Evolutionary conservation across 768 basidiomycete species (phyloP).

Genomic region (Leccinellum rugosiceps): DNA sequence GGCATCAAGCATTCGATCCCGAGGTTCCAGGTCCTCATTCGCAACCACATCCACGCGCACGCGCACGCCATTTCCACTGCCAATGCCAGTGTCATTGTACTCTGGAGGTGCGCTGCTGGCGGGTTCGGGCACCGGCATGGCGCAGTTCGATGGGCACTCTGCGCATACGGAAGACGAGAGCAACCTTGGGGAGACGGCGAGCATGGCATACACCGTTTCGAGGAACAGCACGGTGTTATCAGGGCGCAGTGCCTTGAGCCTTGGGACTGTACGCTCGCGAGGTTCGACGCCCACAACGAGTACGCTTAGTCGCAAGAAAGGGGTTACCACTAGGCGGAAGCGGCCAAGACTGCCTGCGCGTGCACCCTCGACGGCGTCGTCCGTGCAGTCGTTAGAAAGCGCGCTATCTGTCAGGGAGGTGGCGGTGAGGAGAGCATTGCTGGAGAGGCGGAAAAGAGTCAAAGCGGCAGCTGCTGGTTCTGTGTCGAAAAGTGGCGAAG

Average conservation of each 20-base stretch:
- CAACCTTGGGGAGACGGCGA: neutral
- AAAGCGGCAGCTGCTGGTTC: slow-evolving; percentile 9
- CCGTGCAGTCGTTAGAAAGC: slow-evolving; percentile 23
- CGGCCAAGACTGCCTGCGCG: slow-evolving; percentile 20
- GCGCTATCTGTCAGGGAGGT: slow-evolving; percentile 20
- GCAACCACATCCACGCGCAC: neutral
- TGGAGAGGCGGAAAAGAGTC: slow-evolving; percentile 25
- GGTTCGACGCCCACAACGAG: slow-evolving; percentile 12
- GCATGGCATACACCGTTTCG: slow-evolving; percentile 4
- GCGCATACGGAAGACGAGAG: neutral
- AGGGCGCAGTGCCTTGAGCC: neutral
- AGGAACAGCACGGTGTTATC: slow-evolving; percentile 12
- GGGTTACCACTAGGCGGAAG: slow-evolving; percentile 14
- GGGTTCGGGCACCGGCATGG: neutral
- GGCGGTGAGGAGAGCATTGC: slow-evolving; percentile 23
- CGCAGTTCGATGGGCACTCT: neutral
- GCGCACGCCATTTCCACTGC: neutral
- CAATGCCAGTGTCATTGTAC: neutral
- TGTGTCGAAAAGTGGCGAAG: neutral
- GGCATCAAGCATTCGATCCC: slow-evolving; percentile 3
- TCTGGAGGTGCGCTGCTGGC: neutral
- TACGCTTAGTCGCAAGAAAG: slow-evolving; percentile 21
- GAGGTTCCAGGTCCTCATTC: slow-evolving; percentile 1
- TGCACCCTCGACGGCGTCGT: slow-evolving; percentile 26
- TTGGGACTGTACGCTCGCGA: neutral